Base-by-base conservation (phyloP, 140 eudicot genomes). In the Cichorium intybus region DNA sequence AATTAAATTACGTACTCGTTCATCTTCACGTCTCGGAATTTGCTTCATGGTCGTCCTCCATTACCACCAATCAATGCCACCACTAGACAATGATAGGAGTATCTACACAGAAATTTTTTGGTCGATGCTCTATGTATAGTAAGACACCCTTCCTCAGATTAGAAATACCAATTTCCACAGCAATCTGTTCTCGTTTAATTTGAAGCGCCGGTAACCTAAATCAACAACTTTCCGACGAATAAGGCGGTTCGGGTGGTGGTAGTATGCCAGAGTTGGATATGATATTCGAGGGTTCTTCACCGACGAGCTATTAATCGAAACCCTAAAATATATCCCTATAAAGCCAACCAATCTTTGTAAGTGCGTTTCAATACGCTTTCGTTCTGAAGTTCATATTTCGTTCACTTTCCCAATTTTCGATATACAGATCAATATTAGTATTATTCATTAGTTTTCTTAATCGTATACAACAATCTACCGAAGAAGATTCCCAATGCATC, bases 281-380 rank as follows among this genome's bases (percentile, higher is more conserved):
- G 11, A 12, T n/a, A 12, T 34, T 51, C 50, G 12, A 0, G 56
- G 48, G 27, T 45, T 43, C 65, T 43, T 43, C 65, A 69, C 49
- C 17, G 74, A 69, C 66, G 74, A 69, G 48, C 66, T 69, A 17
- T 43, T 69, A 56, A 69, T 69, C 57, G 49, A 69, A 56, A 69
- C 56, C 74, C 58, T 69, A 68, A 56, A 26, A 3, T 66, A 49
- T 23, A 58, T 69, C 33, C 66, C 74, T 18, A 9, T 69, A 14
- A 56, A 57, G 27, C 57, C 66, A 21, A 35, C 46, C 46, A 45
- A 45, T 45, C 15, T 56, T 18, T 69, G 74, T 45, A 69, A 56
- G 57, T 69, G 66, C 66, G 29, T 69, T 45, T 69, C 74, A 15
- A 20, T 4, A 10, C 74, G 74, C 22, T 69, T 56, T n/a, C 66